Evolutionary conservation across 768 basidiomycete genomes (phyloP).

Genomic region (Mycena sanguinolenta): DNA sequence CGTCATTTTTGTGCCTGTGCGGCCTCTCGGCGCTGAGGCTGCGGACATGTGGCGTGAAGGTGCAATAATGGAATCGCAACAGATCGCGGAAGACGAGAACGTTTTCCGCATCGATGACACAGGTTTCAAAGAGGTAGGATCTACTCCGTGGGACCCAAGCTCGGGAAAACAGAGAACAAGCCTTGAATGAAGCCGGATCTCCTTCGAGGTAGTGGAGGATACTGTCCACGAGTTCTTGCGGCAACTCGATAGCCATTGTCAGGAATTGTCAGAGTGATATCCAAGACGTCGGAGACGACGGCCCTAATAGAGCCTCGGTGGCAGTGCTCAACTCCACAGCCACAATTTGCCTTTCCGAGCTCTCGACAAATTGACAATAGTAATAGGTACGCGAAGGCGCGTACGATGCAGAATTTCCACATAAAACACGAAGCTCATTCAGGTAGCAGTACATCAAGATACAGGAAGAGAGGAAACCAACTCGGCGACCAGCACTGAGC

Average conservation of each 20-base stretch:
- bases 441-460: too few relatives aligned
- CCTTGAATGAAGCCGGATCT: neutral
- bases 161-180: neutral
- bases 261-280: too few relatives aligned
- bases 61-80: neutral
- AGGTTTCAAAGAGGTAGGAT: conserved; percentile 7
- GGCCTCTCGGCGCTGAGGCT: neutral
- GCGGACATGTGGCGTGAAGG: neutral
- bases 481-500: too few relatives aligned
- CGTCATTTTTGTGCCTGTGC: neutral
- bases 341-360: conserved; percentile 5
- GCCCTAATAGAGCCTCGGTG: too few relatives aligned
- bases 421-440: too few relatives aligned
- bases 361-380: too few relatives aligned
- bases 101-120: neutral
- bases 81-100: conserved; percentile 1
- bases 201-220: conserved; percentile 9
- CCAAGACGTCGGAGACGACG: too few relatives aligned
- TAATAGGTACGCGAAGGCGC: too few relatives aligned
- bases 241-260: neutral
- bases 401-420: too few relatives aligned
- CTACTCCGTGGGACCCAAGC: conserved; percentile 7
- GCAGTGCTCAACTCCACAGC: neutral
- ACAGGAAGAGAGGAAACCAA: too few relatives aligned
- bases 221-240: conserved; percentile 10